Evolutionary conservation across 2,329 filamentous ascomycete species (phyloP).

Genomic region (Diaporthe ilicicola): DNA sequence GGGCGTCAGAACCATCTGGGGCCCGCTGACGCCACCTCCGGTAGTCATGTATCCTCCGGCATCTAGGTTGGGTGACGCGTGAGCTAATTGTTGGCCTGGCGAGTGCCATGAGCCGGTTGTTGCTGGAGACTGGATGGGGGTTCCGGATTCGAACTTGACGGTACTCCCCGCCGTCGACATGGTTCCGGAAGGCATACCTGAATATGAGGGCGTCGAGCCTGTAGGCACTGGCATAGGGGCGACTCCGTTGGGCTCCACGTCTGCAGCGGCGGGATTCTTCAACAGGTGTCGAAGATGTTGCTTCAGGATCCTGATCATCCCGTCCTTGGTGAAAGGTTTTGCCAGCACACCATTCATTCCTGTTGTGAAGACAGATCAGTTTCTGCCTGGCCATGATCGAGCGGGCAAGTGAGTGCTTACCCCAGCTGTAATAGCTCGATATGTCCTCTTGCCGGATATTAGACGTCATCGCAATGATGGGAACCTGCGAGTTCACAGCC

Average conservation of each 20-base stretch:
- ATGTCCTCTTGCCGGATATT: constrained; percentile 98
- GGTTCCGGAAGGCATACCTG: constrained; percentile 44
- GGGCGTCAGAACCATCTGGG: constrained; percentile 48
- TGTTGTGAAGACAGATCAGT: constrained; percentile 46
- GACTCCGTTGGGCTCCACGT: constrained; percentile 45
- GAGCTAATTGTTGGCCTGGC: constrained; percentile 57
- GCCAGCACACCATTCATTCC: constrained; percentile 98
- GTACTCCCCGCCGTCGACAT: constrained; percentile 43
- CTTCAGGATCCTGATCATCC: constrained; percentile 84
- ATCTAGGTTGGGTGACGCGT: constrained; percentile 58
- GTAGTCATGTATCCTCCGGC: constrained; percentile 43
- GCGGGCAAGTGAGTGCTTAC: constrained; percentile 61
- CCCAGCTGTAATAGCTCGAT: constrained; percentile 95
- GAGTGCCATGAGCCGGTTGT: constrained; percentile 60
- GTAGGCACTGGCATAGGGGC: constrained; percentile 34
- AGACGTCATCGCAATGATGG: constrained; percentile 98
- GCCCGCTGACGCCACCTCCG: constrained; percentile 54
- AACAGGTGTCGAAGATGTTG: constrained; percentile 88
- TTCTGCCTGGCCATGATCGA: neutral
- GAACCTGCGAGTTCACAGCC: constrained; percentile 81
- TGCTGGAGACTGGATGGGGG: constrained; percentile 63
- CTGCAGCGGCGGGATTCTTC: constrained; percentile 64
- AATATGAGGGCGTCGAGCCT: constrained; percentile 36
- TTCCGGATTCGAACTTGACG: constrained; percentile 60
- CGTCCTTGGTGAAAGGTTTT: constrained; percentile 93